Evolutionary conservation across 2,329 filamentous ascomycete species (phyloP).

Genomic region (Mycosphaerella sp.): DNA sequence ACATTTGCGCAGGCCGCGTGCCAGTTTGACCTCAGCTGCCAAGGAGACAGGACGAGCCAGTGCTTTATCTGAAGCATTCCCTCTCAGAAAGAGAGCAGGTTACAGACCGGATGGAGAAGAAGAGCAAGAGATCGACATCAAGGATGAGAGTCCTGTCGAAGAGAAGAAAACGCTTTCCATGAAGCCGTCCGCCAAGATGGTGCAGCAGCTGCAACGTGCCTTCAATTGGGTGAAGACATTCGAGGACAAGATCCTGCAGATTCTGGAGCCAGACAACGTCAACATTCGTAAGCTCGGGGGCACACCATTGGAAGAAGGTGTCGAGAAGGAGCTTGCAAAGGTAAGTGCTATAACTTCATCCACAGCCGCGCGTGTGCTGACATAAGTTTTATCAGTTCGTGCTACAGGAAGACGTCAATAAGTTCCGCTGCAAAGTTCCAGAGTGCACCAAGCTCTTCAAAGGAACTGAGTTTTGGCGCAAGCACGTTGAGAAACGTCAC

Average conservation of each 20-base stretch:
- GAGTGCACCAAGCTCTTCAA: constrained; percentile 98
- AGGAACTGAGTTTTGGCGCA: constrained; percentile 93
- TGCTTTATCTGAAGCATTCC: constrained; percentile 74
- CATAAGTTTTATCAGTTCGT: constrained; percentile 53
- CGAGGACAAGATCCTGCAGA: constrained; percentile 90
- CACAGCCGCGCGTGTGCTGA: not conserved
- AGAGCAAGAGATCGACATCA: constrained; percentile 23
- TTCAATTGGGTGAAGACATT: constrained; percentile 99
- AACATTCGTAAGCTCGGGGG: constrained; percentile 89
- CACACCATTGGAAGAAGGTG: constrained; percentile 73
- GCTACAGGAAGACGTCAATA: constrained; percentile 96
- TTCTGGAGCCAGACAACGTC: constrained; percentile 81
- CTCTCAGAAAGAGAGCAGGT: constrained; percentile 52
- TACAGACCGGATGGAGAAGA: constrained; percentile 56
- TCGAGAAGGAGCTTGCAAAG: constrained; percentile 79
- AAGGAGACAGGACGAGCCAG: constrained; percentile 82
- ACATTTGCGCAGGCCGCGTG: constrained; percentile 86
- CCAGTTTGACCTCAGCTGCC: constrained; percentile 73
- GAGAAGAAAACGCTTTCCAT: constrained; percentile 51
- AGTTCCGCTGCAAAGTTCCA: constrained; percentile 92
- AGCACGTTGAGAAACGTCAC: constrained; percentile 96
- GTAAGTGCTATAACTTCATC: constrained; percentile 17
- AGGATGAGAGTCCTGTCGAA: constrained; percentile 46
- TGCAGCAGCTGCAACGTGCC: constrained; percentile 86
- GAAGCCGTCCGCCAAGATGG: constrained; percentile 62